Evolutionary conservation across 192 early-diverging fungal genomes (phyloP).

Genomic region (Globomyces pollinis-pini): DNA sequence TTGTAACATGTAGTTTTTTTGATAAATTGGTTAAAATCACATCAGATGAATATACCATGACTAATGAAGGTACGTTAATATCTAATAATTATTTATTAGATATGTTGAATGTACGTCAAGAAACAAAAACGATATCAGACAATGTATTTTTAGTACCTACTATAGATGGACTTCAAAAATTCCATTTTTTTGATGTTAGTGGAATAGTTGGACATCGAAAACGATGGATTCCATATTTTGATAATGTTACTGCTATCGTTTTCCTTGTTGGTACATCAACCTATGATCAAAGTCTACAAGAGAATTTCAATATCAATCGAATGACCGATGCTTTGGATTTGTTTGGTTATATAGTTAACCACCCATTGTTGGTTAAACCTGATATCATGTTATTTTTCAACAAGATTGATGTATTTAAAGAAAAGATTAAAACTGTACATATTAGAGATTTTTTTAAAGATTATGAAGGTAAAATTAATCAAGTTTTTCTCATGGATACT

Average conservation of each 20-base stretch:
- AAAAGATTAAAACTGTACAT: constrained; percentile 25
- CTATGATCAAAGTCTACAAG: constrained; percentile 37
- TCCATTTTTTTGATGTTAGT: constrained; percentile 32
- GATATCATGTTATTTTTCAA: constrained; percentile 39
- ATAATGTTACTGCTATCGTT: constrained; percentile 29
- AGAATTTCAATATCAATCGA: constrained; percentile 31
- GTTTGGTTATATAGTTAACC: constrained; percentile 32
- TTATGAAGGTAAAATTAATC: background rate
- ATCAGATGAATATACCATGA: constrained; percentile 33
- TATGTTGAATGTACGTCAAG: constrained; percentile 62
- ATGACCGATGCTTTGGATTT: constrained; percentile 36
- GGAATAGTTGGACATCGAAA: constrained; percentile 25
- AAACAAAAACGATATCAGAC: constrained; percentile 64
- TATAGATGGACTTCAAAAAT: constrained; percentile 23
- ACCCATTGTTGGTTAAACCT: constrained; percentile 23
- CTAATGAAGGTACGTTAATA: constrained; percentile 43
- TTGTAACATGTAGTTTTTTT: constrained; percentile 41
- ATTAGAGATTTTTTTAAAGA: background rate
- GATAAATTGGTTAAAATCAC: constrained; percentile 8
- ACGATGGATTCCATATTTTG: constrained; percentile 37
- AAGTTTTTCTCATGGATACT: constrained; percentile 3
- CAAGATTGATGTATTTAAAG: constrained; percentile 40
- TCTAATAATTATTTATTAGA: constrained; percentile 29
- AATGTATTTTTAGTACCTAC: constrained; percentile 32
- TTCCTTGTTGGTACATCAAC: constrained; percentile 29